Base-by-base conservation (phyloP, 306 rosid genomes). In the Acacia confusa region DNA sequence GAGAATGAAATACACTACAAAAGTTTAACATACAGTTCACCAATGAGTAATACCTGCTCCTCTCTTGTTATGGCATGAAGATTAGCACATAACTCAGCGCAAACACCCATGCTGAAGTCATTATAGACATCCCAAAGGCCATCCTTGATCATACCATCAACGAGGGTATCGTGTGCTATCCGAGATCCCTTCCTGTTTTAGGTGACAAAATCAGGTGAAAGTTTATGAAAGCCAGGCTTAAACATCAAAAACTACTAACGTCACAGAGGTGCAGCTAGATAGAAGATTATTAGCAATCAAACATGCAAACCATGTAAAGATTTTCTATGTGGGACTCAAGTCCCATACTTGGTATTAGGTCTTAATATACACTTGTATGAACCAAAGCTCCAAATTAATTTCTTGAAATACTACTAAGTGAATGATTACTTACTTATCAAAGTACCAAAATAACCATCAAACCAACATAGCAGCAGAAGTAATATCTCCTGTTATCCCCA, bases 61-160 rank as follows among this genome's bases (percentile, higher is more conserved):
- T 91, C 94, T 85, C 97, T 91, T 73, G 92, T 84, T 73, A 95
- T 88, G 81, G 65, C 67, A 85, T 89, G 88, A 50, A 81, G 84
- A 36, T 88, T 89, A 75, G 99, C 97, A 79, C 99, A 95, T 47
- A 95, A 45, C 83, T 95, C 99, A 17, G 82, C 99, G 84, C 99
- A 95, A 82, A 81, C 88, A 82, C 97, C 97, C 97, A 95, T 95
- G 44, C 94, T 88, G 57, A 90, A 82, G 88, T 90, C 94, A 78
- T 95, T 95, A 81, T 93, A 95, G 80, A 89, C 97, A 88, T 95
- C 99, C 99, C 99, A 95, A 55, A 95, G 91, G 69, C 99, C 97
- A 86, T 95, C 99, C 83, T 93, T 95, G 38, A 92, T 75, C 99
- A 93, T 95, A 58, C 97, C 99, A 74, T 95, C 97, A 13, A 95